Conservation (phyloP, 2,329 filamentous ascomycete species). For the Trichophyton benhamiae region DNA sequence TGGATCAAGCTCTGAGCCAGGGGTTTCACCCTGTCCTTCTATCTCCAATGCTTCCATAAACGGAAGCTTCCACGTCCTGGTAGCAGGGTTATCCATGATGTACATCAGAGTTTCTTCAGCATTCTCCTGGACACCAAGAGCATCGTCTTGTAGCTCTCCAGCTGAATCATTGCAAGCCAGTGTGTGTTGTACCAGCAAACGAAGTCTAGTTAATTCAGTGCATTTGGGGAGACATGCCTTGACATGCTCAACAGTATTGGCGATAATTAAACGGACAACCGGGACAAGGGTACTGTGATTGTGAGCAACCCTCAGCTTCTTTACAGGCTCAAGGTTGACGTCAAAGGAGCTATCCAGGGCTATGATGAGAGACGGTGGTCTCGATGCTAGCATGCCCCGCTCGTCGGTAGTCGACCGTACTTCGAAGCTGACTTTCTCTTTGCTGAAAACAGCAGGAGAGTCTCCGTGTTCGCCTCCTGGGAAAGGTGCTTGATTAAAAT, state of each 20-base stretch:
- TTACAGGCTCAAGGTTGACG: slow-evolving; percentile 22
- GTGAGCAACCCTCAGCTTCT: slow-evolving; percentile 3
- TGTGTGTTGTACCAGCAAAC: slow-evolving; percentile 25
- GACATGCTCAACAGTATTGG: slow-evolving; percentile 38
- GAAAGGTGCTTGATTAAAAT: slow-evolving; percentile 11
- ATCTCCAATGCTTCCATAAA: slow-evolving; percentile 28
- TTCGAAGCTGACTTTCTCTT: slow-evolving; percentile 26
- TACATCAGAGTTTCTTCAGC: slow-evolving; percentile 26
- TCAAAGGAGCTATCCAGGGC: slow-evolving; percentile 34
- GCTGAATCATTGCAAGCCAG: slow-evolving; percentile 24
- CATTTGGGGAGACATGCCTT: slow-evolving; percentile 31
- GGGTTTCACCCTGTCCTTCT: slow-evolving; percentile 20
- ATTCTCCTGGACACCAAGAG: slow-evolving; percentile 29
- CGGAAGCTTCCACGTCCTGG: slow-evolving; percentile 28
- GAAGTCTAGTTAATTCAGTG: slow-evolving; percentile 23
- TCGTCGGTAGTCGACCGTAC: slow-evolving; percentile 24
- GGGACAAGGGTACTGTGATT: slow-evolving; percentile 28
- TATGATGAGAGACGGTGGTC: slow-evolving; percentile 30
- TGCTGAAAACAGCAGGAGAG: slow-evolving; percentile 25
- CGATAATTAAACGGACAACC: slow-evolving; percentile 33
- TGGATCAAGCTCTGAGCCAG: slow-evolving; percentile 8
- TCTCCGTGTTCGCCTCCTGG: slow-evolving; percentile 16
- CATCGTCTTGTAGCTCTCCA: slow-evolving; percentile 32
- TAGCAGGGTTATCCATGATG: slow-evolving; percentile 26
- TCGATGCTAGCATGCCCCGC: slow-evolving; percentile 22